Base-by-base conservation (phyloP, 139 green algal genomes). In the Micromonas pusilla region DNA sequence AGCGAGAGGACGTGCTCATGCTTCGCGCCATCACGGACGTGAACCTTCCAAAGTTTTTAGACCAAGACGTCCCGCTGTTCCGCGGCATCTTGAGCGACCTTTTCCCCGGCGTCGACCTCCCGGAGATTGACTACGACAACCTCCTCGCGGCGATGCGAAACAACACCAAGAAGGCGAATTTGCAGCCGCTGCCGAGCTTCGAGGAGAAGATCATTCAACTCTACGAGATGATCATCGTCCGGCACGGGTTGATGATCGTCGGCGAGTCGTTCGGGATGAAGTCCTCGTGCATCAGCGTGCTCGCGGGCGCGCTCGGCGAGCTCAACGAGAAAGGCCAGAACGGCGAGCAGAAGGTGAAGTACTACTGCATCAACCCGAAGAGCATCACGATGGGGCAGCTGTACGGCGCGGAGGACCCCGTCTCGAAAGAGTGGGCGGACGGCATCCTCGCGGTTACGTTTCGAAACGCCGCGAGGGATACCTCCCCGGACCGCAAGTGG, bases 171-270 rank as follows among this genome's bases (percentile, higher is more conserved):
- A 81, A 87, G 9, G 34, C 75, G 30, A 90, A 90, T 45, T 83
- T 96, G 72, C 91, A 96, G 86, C 85, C 92, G 0, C 85, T 93
- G 33, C 83, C 86, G 21, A 86, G 91, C 34, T 95, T 89, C 72
- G 75, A 95, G 6, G 85, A 83, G 31, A 96, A 96, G 86, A 93
- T 96, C 73, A 90, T 94, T 31, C 88, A 96, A 86, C 88, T 96
- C 33, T 94, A 91, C 81, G 90, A 96, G 81, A 94, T 90, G 83
- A 96, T 94, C 83, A 86, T 92, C 6, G 90, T 90, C 20, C 85
- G 91, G 6, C 91, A 96, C 84, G 91, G 91, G 73, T 94, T 94
- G 83, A 96, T 96, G 91, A 90, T 96, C 60, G 91, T 96, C 32
- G 91, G 90, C 45, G 89, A 90, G 76, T 93, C 91, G 34, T 89